Evolutionary conservation across 352 stramenopile species (phyloP), one percentile per base, ranked within the genome.

Genomic region (Heterotrichella gracilis): DNA sequence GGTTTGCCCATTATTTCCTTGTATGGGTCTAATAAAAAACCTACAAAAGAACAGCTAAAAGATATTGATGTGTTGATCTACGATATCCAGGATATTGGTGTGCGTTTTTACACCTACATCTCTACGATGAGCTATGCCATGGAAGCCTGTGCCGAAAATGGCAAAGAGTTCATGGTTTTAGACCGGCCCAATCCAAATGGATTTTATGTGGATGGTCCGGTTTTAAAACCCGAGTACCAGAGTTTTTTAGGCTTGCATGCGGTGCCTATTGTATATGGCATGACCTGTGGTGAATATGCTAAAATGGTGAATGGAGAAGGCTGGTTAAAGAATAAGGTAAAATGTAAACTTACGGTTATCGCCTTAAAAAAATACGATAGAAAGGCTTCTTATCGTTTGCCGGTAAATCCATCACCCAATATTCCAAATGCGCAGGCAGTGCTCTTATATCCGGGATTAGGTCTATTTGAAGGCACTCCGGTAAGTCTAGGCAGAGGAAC

Each of bases 241-340:
- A 53, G 32, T 53, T 53, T 53, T 53, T 53, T 53, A 53, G 32
- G 32, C n/a, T 53, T 53, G n/a, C 32, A 53, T n/a, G n/a, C 9
- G 9, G 32, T 53, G 9, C 32, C 32, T 9, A n/a, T 53, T 9
- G 32, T 53, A 17, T 53, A 53, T n/a, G 32, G 32, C n/a, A 53
- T 53, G 32, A 53, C 32, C 32, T 53, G 32, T n/a, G 32, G 32
- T n/a, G 32, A 53, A 53, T 53, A 53, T n/a, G 32, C 32, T n/a
- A 53, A 17, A n/a, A 53, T 53, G 32, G 32, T 53, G 32, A 53
- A 53, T 53, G 32, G n/a, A 53, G 32, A 53, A n/a, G 32, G 32
- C 32, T 53, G 32, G 32, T n/a, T 53, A n/a, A 53, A 53, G n/a
- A 53, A 53, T n/a, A 53, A 53, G n/a, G 32, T 53, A 53, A 53